Percentiles rank a stretch among this genome's conserved stretches.
Conservation (phyloP, 345 rosid species). For the Punica granatum region DNA sequence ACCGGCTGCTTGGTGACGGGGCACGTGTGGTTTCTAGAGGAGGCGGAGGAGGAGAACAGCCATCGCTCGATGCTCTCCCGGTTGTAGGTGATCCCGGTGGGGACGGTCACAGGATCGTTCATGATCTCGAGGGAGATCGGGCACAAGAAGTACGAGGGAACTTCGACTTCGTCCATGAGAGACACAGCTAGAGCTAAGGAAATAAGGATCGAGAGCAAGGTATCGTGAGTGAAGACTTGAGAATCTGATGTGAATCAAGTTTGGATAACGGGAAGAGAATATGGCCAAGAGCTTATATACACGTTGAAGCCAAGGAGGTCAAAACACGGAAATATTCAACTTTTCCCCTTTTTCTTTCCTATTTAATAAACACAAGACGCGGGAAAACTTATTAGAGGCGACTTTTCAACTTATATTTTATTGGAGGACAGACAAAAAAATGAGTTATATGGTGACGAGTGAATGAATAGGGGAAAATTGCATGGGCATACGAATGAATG, state of each 20-base stretch:
- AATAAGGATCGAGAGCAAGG: neutral
- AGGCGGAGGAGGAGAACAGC: conserved; percentile 13
- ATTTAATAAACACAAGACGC: neutral
- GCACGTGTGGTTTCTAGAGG: conserved; percentile 10
- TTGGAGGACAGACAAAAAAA: no score
- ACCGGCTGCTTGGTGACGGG: conserved; percentile 60
- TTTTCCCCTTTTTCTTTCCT: neutral
- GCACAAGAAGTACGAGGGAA: conserved; percentile 19
- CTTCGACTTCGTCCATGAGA: conserved; percentile 17
- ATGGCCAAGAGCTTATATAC: neutral
- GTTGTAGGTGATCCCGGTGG: conserved; percentile 24
- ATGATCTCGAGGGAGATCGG: conserved; percentile 24
- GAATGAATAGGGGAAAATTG: no score
- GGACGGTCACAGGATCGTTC: conserved; percentile 20
- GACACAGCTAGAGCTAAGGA: no score
- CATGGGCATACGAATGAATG: no score
- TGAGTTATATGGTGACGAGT: no score
- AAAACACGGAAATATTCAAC: conserved; percentile 8
- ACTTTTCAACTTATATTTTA: neutral
- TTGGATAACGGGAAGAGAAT: neutral
- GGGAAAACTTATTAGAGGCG: neutral
- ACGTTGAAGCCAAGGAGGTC: no score
- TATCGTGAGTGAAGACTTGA: neutral
- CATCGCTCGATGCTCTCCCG: conserved; percentile 23
- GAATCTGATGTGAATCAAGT: neutral